Base-by-base conservation (phyloP, 2,329 filamentous ascomycete species). In the Ophiostoma pallidulum region DNA sequence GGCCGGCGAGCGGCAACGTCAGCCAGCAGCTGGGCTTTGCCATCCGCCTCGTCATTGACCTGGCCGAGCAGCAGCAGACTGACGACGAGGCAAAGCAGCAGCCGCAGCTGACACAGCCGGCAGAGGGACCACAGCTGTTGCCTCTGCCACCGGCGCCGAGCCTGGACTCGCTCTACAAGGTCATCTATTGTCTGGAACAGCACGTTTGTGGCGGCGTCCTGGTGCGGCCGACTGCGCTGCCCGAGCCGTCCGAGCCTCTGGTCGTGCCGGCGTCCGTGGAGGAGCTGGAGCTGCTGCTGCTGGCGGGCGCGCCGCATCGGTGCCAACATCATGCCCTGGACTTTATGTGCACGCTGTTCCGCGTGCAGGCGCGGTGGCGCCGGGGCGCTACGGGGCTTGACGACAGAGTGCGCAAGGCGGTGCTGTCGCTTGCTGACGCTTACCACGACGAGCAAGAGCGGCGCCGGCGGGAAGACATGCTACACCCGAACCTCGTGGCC, bases 111-210 rank as follows among this genome's bases (percentile, higher is more conserved):
- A 10, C n/a, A n/a, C n/a, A n/a, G n/a, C n/a, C n/a, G n/a, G n/a
- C n/a, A n/a, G n/a, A n/a, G n/a, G n/a, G n/a, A n/a, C n/a, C n/a
- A n/a, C n/a, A n/a, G n/a, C n/a, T n/a, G n/a, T n/a, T n/a, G n/a
- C n/a, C n/a, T n/a, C n/a, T n/a, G n/a, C n/a, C n/a, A n/a, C n/a
- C n/a, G n/a, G n/a, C 12, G 8, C 37, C 38, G 4, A 4, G 19
- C 2, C 37, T 47, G 3, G 9, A 35, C 3, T 16, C 36, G 6
- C 45, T 47, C 9, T 47, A 47, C 29, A 41, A 36, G 16, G 22
- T 41, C 16, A 47, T 47, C 13, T 47, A 47, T 37, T 47, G 45
- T n/a, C 28, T 47, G n/a, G 45, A 47, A 22, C 41, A 47, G n/a
- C 20, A 41, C n/a, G 45, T 47, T 4, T 47, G 45, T n/a, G n/a